Base-by-base conservation (phyloP, 257 asterid species). In the Eucommia ulmoides region DNA sequence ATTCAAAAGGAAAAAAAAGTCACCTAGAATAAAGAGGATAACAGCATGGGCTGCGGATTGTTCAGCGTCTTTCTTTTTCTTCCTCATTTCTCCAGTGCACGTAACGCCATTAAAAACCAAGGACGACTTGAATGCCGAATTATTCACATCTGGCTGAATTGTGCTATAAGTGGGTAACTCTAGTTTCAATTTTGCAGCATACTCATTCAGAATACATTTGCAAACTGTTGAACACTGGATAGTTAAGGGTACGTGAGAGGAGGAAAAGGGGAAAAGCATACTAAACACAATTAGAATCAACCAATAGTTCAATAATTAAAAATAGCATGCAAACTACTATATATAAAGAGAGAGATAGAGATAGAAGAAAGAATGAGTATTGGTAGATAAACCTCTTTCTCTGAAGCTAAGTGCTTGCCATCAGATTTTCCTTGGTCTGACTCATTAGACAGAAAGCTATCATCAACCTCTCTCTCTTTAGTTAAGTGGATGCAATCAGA, bases 1-100 rank as follows among this genome's bases (percentile, higher is more conserved):
- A n/a, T n/a, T n/a, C n/a, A n/a, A n/a, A n/a, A n/a, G n/a, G n/a
- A n/a, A n/a, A 41, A 48, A 12, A 33, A 48, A 45, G 19, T 35
- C 15, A 79, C 94, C 82, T 67, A 83, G 52, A 29, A 74, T 56
- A 17, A 78, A 74, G 35, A 79, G 33, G 45, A 83, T 68, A 23
- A 71, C 81, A 22, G 74, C 66, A 33, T 86, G 77, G 50, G 94
- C 89, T 45, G 89, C 94, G 56, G 68, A 52, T 24, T 74, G 85
- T 63, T 79, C 86, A 19, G 86, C 89, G 54, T 79, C 89, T 64
- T 72, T 82, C 71, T 74, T 83, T 48, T 16, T 79, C 62, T 44
- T 70, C 6, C 70, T 83, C 8, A 57, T 62, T 21, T 59, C 70
- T 51, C 94, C 89, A 19, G 16, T 51, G 51, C 55, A 77, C 18